A percentile compares a stretch with the other conserved stretches of the same genome.
Evolutionary conservation across 768 basidiomycete genomes (phyloP).

Genomic region (Termitomyces sp.): DNA sequence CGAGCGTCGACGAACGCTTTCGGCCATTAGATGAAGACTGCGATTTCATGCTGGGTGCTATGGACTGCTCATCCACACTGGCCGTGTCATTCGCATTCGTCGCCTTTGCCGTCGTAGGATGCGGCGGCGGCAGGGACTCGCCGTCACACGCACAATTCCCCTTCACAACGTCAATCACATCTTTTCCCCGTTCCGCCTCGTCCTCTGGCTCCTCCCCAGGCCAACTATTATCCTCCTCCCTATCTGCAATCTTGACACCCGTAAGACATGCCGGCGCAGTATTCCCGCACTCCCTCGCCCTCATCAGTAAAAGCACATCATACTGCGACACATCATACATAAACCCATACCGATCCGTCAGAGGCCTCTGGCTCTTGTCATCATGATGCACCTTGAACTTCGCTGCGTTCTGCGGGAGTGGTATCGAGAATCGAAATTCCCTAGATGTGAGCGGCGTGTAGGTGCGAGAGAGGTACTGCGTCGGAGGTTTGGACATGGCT

Average conservation of each 20-base stretch:
- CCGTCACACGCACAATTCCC: constrained; percentile 41
- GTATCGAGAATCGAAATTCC: constrained; percentile 70
- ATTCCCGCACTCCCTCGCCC: constrained; percentile 66
- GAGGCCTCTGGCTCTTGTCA: constrained; percentile 47
- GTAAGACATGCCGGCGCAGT: constrained; percentile 82
- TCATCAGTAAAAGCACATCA: constrained; percentile 69
- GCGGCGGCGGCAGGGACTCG: constrained; percentile 11
- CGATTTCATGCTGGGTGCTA: constrained; percentile 36
- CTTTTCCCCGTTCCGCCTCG: constrained; percentile 20
- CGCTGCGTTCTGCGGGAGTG: constrained; percentile 50
- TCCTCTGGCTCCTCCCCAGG: constrained; percentile 51
- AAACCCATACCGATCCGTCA: constrained; percentile 89
- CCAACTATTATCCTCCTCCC: constrained; percentile 75
- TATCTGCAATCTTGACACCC: constrained; percentile 82
- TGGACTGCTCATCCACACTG: constrained; percentile 18
- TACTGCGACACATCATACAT: constrained; percentile 83
- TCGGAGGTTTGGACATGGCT: constrained; percentile 73
- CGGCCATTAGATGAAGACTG: constrained; percentile 47
- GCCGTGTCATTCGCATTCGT: neutral
- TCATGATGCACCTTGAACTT: constrained; percentile 45
- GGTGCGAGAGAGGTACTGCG: constrained; percentile 71
- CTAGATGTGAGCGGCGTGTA: constrained; percentile 71
- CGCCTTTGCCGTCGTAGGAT: constrained; percentile 7
- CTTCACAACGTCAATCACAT: constrained; percentile 40
- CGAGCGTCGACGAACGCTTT: constrained; percentile 37